Base-by-base conservation (phyloP, 2,329 filamentous ascomycete genomes). In the Septoria petroselini region DNA sequence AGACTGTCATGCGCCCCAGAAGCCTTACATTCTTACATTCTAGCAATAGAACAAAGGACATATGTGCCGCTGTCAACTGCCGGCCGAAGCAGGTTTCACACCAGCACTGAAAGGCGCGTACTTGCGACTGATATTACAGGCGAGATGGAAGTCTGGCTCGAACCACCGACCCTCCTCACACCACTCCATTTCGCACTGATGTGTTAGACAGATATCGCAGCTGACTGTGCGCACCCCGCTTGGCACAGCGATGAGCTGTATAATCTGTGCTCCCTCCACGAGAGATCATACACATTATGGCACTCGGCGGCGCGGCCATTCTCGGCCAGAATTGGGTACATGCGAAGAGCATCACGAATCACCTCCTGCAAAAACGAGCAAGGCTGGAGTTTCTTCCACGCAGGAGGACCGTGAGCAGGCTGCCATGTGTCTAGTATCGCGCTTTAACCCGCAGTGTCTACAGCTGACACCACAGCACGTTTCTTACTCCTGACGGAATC, bases 181-280 rank as follows among this genome's bases (percentile, higher is more conserved):
- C 60, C 71, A 78, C 38, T 73, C 61, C 39, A 73, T 71, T 21
- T 67, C 65, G 12, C 73, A 70, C 2, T 72, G 71, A 57, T 80
- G 77, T 65, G 78, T 76, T 29, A 67, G 60, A 57, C 72, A 76
- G n/a, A 72, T 64, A 46, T 59, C 65, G 52, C 74, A 74, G 27
- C 66, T 67, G 18, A 75, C 62, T 1, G n/a, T n/a, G 69, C 65
- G 2, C 72, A 73, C 8, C 66, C 70, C 33, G 50, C n/a, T 44
- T 7, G 64, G 64, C 7, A 76, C 60, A 7, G 70, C 71, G 33
- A 76, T 68, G 2, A 73, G 73, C 21, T 67, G 61, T 1, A 57
- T 60, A 35, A 41, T 72, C 67, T 3, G 65, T 62, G 0, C 73
- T 72, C 12, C 72, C 73, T 17, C 73, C 73, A 2, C 60, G 65